Evolutionary conservation across 2,329 filamentous ascomycete genomes (phyloP).

Genomic region (Penicillium paneum): DNA sequence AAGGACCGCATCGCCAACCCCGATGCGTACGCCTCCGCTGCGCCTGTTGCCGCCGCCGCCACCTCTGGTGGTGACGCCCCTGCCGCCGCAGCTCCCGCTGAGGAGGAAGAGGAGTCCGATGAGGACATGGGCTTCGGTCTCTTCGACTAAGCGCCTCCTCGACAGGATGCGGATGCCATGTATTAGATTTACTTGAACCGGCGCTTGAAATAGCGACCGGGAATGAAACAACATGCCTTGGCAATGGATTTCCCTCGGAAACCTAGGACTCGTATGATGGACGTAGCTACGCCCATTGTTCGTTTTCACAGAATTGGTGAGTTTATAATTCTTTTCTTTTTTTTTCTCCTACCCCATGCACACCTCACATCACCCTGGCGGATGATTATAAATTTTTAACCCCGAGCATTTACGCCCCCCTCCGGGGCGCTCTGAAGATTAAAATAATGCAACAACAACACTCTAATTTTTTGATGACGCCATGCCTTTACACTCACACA

Average conservation of each 20-base stretch:
- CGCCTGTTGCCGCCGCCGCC: slow-evolving; percentile 61
- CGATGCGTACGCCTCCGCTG: slow-evolving; percentile 85
- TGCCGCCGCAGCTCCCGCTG: slow-evolving; percentile 57
- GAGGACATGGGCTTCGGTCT: slow-evolving; percentile 71
- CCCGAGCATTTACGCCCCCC: slow-evolving; percentile 48
- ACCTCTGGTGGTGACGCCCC: slow-evolving; percentile 52
- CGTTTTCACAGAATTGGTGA: slow-evolving; percentile 28
- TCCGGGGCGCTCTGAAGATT: slow-evolving; percentile 51
- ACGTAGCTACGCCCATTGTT: slow-evolving; percentile 36
- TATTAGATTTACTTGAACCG: slow-evolving; percentile 35
- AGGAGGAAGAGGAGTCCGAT: slow-evolving; percentile 64
- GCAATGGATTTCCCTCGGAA: slow-evolving; percentile 19
- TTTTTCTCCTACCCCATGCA: neutral
- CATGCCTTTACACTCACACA: slow-evolving; percentile 14
- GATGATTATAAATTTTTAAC: slow-evolving; percentile 68
- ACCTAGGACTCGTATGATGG: slow-evolving; percentile 28
- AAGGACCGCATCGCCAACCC: slow-evolving; percentile 99
- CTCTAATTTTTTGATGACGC: slow-evolving; percentile 71
- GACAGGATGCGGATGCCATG: slow-evolving; percentile 34
- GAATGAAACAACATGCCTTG: slow-evolving; percentile 35
- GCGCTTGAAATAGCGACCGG: slow-evolving; percentile 31
- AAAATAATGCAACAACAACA: slow-evolving; percentile 60
- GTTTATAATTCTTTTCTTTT: slow-evolving; percentile 11
- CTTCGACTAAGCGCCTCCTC: slow-evolving; percentile 58
- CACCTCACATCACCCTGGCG: slow-evolving; percentile 29